These are phyloP conservation scores for Hygrocybe coccinea DNA, from an alignment of 768 basidiomycete species.

Conservation along the genomic window DNA sequence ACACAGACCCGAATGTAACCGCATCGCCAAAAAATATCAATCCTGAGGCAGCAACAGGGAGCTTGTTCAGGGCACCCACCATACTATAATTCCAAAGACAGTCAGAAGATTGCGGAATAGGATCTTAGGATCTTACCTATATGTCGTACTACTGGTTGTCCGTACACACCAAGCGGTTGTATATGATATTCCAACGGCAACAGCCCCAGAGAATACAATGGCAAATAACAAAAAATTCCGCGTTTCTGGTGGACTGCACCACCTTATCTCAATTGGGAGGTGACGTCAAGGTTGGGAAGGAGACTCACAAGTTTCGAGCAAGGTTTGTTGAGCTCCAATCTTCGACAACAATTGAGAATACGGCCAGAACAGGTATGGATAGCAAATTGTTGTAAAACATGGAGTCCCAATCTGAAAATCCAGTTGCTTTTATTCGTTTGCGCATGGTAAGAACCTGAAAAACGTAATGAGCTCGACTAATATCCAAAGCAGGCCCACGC, in stretches of 20 bases:
- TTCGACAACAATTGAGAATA: constrained; percentile 81
- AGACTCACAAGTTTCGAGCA: constrained; percentile 80
- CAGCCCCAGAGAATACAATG: constrained; percentile 95
- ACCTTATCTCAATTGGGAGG: neutral
- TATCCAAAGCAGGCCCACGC: neutral
- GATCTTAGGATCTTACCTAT: constrained; percentile 54
- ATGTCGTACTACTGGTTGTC: constrained; percentile 95
- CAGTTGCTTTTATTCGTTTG: constrained; percentile 90
- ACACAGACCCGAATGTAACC: constrained; percentile 82
- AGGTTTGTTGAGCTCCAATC: constrained; percentile 84
- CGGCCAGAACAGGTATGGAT: constrained; percentile 82
- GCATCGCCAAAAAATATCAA: constrained; percentile 95
- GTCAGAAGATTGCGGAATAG: constrained; percentile 3
- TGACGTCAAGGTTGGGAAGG: neutral
- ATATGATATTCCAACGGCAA: constrained; percentile 95
- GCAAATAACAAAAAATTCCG: constrained; percentile 75
- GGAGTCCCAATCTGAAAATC: constrained; percentile 96
- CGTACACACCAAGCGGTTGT: constrained; percentile 99
- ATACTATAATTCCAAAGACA: constrained; percentile 48
- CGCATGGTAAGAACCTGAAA: constrained; percentile 88
- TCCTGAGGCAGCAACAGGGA: constrained; percentile 97
- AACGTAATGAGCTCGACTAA: neutral
- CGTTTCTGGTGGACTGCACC: constrained; percentile 70
- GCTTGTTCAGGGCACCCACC: constrained; percentile 96
- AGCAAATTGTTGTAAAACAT: constrained; percentile 99